Evolutionary conservation across 2,329 filamentous ascomycete species (phyloP), one percentile per base, ranked within the genome.

Genomic region (Stagonosporopsis chrysanthemi): DNA sequence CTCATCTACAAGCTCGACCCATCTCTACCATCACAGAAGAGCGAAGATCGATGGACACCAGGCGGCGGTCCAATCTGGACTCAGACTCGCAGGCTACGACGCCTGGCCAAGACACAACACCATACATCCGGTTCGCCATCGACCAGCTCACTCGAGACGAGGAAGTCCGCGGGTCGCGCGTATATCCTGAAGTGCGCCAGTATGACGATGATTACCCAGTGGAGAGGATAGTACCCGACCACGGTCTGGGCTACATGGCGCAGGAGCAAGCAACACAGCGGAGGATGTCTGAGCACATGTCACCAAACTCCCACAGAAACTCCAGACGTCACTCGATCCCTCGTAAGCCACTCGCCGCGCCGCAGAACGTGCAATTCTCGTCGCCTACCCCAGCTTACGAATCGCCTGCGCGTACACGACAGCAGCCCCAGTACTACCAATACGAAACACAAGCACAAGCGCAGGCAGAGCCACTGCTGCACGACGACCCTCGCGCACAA

Each of bases 81-180:
- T 63, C 70, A 22, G 66, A 69, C 33, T 74, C 72, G n/a, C 66
- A 71, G 42, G 66, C 66, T 24, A 76, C 74, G 6, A 77, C 75
- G 0, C 92, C 92, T 0, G 91, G 89, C 9, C 81, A 92, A 36
- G 92, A 97, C 69, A 90, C 96, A 70, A 90, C 88, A 8, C 92
- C 92, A 0, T 96, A 93, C 75, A 91, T 97, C 62, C 90, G 90
- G 62, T 96, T 95, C 74, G 93, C 94, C 38, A 86, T 98, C 61
- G 90, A 96, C 62, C 91, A 94, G 61, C 80, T 98, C 65, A 96
- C 92, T 6, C 83, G 89, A 44, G 86, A 90, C 68, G 88, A 88
- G 55, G 87, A 90, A 58, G 82, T 87, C 6, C 78, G 81, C 55
- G 82, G 83, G 9, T 80, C 83, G 52, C 79, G 81, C 52, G 78